Evolutionary conservation across 176 grass and related monocot genomes (phyloP), one percentile per base, ranked within the genome.

Genomic region (Areca catechu): DNA sequence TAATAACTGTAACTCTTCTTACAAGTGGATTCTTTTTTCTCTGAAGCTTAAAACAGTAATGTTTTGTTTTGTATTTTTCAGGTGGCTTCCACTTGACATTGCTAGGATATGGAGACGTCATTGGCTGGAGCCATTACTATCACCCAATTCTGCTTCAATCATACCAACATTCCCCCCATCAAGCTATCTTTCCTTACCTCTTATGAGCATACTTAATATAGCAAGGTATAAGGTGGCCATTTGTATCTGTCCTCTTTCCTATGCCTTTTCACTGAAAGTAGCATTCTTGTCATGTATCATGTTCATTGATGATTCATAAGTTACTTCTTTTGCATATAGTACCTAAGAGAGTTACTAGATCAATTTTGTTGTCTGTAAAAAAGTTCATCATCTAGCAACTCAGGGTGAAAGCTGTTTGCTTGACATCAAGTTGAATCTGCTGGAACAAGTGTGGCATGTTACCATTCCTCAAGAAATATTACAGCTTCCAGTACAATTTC

Each of bases 171-270:
- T 89, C 75, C 69, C 83, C 59, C 81, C 66, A 52, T 98, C 93
- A 20, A 83, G 60, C 71, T 98, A 92, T 66, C 75, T 98, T 75
- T 70, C 87, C 5, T 80, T 98, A 50, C 93, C 93, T 74, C 88
- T 98, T 49, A 83, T 83, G 83, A 92, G 93, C 78, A 83, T 98
- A 83, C 84, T 98, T 73, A 92, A 85, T 79, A 92, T 98, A 77
- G 93, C 93, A 71, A 84, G 93, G 93, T 89, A 80, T 16, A 16
- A 0, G 7, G 15, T 7, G 16, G 51, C 4, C 12, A 1, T 54
- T 20, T 64, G 15, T 50, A 16, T 50, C 4, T 30, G 6, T 43
- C 34, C 9, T 43, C 24, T 43, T 14, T 7, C 34, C 3, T 43
- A 43, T 1, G 9, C 12, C 7, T 43, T 43, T 43, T 43, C 34